Percentiles rank a stretch among this genome's conserved stretches.
Conservation (phyloP, 192 early-diverging fungal genomes). For the Mortierella alpina region DNA sequence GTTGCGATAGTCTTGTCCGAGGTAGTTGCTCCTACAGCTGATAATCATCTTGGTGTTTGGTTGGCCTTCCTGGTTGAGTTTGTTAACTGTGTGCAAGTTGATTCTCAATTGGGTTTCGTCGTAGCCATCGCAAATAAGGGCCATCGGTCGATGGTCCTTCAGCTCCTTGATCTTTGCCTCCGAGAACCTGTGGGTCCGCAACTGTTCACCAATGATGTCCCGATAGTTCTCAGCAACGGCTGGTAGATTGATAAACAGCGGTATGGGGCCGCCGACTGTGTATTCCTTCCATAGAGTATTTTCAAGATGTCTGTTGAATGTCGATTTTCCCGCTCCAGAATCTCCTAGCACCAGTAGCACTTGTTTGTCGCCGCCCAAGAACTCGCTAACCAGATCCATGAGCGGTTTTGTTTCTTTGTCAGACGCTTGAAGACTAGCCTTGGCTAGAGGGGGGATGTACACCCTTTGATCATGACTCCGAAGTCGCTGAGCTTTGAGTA, state of each 20-base stretch:
- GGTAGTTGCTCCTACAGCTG: constrained; percentile 11
- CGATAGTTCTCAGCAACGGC: background rate
- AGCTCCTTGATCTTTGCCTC: background rate
- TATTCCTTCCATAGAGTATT: background rate
- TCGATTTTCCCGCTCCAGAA: constrained; percentile 13
- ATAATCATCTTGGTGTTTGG: constrained; percentile 7
- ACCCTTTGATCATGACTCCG: background rate
- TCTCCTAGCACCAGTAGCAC: constrained; percentile 2
- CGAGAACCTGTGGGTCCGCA: background rate
- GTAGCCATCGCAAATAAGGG: constrained; percentile 8
- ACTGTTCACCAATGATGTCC: background rate
- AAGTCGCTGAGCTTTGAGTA: background rate
- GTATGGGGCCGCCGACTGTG: background rate
- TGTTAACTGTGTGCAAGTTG: background rate
- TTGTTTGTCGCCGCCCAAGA: background rate
- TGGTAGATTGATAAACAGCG: constrained; percentile 7
- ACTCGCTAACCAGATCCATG: background rate
- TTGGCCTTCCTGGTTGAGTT: background rate
- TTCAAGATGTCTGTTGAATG: background rate
- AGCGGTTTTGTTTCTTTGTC: background rate
- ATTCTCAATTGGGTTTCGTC: background rate
- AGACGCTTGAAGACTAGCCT: background rate
- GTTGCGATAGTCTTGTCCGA: background rate
- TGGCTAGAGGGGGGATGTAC: background rate
- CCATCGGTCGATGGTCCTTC: background rate